These are phyloP conservation scores for Pelargonium myrrhifolium DNA, from an alignment of 441 rosid species.

Conservation along the genomic window DNA sequence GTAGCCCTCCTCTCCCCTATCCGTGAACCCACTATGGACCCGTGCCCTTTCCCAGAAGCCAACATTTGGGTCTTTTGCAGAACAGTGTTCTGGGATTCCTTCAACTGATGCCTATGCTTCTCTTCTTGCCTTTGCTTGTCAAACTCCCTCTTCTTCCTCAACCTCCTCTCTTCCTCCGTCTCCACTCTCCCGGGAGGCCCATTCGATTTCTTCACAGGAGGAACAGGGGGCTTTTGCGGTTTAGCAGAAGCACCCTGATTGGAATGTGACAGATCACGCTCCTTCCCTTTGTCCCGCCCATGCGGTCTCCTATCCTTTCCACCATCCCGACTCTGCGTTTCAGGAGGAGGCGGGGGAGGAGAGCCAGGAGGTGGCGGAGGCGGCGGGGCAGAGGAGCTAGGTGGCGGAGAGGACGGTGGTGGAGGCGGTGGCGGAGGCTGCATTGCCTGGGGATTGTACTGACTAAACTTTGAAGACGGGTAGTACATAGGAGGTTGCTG, in stretches of 20 bases:
- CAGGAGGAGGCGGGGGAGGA: slow-evolving; percentile 67
- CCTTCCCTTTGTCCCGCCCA: slow-evolving; percentile 34
- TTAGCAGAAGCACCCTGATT: slow-evolving; percentile 31
- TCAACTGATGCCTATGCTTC: slow-evolving; percentile 56
- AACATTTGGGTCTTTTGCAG: slow-evolving; percentile 51
- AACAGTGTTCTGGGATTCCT: slow-evolving; percentile 47
- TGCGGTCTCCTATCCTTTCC: slow-evolving; percentile 25
- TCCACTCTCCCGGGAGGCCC: slow-evolving; percentile 52
- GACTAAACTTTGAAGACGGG: slow-evolving; percentile 39
- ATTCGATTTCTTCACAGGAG: slow-evolving; percentile 44
- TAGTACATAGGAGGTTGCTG: slow-evolving; percentile 45
- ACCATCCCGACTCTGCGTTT: slow-evolving; percentile 30
- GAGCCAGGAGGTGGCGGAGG: slow-evolving; percentile 71
- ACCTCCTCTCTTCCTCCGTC: slow-evolving; percentile 86
- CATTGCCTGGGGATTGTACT: slow-evolving; percentile 31
- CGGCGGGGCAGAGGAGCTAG: slow-evolving; percentile 49
- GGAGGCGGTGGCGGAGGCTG: slow-evolving; percentile 45
- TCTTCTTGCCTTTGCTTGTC: slow-evolving; percentile 83
- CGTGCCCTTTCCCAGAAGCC: slow-evolving; percentile 61
- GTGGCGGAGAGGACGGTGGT: slow-evolving; percentile 53
- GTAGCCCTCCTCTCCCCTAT: slow-evolving; percentile 77
- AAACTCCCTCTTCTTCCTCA: slow-evolving; percentile 81
- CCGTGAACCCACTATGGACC: slow-evolving; percentile 61
- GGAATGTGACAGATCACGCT: slow-evolving; percentile 46
- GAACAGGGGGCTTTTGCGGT: slow-evolving; percentile 39